Conservation (phyloP, 306 rosid species). For the Dalbergia oliveri region DNA sequence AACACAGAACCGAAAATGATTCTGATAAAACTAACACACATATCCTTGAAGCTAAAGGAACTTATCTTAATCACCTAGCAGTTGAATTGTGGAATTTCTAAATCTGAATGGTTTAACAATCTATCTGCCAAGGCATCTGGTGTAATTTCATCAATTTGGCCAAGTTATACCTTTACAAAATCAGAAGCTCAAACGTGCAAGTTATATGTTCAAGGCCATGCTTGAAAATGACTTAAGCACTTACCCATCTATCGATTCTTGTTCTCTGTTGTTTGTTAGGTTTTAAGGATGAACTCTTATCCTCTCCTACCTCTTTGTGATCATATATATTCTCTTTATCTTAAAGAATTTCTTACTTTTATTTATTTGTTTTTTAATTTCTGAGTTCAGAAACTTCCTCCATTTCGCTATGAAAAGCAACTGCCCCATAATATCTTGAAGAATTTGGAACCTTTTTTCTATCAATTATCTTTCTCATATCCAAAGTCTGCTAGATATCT, state of each 20-base stretch:
- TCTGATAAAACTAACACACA: neutral
- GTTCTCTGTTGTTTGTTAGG: neutral
- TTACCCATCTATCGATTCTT: neutral
- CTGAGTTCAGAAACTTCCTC: slow-evolving; percentile 25
- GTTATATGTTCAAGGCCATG: slow-evolving; percentile 10
- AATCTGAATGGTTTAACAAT: slow-evolving; percentile 23
- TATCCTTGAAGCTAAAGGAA: slow-evolving; percentile 32
- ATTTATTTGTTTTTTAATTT: neutral
- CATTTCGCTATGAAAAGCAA: neutral
- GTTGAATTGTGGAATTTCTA: slow-evolving; percentile 2
- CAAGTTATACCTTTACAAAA: slow-evolving; percentile 4
- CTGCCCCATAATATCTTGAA: slow-evolving; percentile 13
- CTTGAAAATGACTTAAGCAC: slow-evolving; percentile 32
- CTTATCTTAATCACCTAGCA: slow-evolving; percentile 1
- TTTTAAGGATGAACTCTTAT: neutral
- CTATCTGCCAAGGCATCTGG: slow-evolving; percentile 29
- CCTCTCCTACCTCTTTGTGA: neutral
- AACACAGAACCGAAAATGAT: neutral
- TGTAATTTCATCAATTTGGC: slow-evolving; percentile 3
- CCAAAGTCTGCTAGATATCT: neutral
- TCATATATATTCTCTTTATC: neutral
- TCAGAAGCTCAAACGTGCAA: slow-evolving; percentile 11
- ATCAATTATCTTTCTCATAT: slow-evolving; percentile 21
- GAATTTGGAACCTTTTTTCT: slow-evolving; percentile 26
- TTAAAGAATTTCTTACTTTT: neutral